phyloP scores from a whole-genome alignment of 768 basidiomycete genomes.

The Lentinula lateritia region DNA sequence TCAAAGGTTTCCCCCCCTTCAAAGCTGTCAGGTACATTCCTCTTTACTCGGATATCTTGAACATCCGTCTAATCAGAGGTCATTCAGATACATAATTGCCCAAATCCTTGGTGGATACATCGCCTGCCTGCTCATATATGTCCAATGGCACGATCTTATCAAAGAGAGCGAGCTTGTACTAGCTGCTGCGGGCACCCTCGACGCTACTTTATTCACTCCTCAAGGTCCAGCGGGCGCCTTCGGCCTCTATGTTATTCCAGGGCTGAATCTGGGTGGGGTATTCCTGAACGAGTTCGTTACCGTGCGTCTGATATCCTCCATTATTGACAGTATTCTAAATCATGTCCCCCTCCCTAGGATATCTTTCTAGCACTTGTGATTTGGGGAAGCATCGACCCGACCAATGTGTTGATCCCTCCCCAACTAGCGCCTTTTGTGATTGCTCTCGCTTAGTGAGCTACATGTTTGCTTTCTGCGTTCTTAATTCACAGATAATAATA shows the following conservation, averaged over 20 bases:
- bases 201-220: slow-evolving; percentile 27
- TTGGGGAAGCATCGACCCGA: slow-evolving; percentile 51
- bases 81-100: slow-evolving; percentile 52
- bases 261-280: slow-evolving; percentile 35
- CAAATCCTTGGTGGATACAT: slow-evolving; percentile 65
- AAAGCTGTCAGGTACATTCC: slow-evolving; percentile 44
- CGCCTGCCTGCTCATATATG: slow-evolving; percentile 55
- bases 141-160: slow-evolving; percentile 54
- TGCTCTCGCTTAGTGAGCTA: slow-evolving; percentile 52
- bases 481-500: neutral
- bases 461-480: slow-evolving; percentile 8
- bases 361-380: slow-evolving; percentile 45
- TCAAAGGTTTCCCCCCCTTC: slow-evolving; percentile 46
- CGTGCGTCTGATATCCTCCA: slow-evolving; percentile 26
- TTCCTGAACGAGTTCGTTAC: slow-evolving; percentile 55
- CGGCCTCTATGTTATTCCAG: slow-evolving; percentile 41
- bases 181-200: slow-evolving; percentile 17
- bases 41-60: neutral
- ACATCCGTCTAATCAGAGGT: neutral
- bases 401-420: slow-evolving; percentile 54
- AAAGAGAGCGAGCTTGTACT: slow-evolving; percentile 25
- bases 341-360: slow-evolving; percentile 22
- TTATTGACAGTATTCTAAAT: neutral
- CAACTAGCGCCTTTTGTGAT: slow-evolving; percentile 45
- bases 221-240: slow-evolving; percentile 49